Evolutionary conservation across 768 basidiomycete genomes (phyloP).

Genomic region (Mycena crocata): DNA sequence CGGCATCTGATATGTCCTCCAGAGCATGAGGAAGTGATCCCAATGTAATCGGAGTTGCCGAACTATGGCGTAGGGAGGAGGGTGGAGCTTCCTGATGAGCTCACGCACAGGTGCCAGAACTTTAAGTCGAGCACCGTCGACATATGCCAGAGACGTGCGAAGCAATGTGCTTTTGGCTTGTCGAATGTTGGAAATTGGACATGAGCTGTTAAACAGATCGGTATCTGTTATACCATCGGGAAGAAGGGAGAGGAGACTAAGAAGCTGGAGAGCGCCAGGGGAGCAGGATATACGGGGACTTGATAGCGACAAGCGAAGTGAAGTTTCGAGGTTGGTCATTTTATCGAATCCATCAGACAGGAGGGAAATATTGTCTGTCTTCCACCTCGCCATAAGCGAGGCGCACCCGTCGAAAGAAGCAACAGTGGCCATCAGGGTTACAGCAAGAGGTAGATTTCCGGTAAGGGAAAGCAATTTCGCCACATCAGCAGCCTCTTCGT

Average conservation of each 20-base stretch:
- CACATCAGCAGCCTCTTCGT: neutral
- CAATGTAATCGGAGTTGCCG: conserved; percentile 2
- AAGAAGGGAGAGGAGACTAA: conserved; percentile 7
- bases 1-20: conserved; percentile 5
- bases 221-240: conserved; percentile 3
- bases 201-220: neutral
- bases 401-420: neutral
- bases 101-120: conserved; percentile 9
- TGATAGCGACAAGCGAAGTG: conserved; percentile 12
- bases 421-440: conserved; percentile 6
- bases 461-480: conserved; percentile 1
- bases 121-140: neutral
- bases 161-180: conserved; percentile 1
- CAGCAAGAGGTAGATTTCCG: conserved; percentile 12
- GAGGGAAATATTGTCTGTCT: conserved; percentile 1
- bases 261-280: conserved; percentile 11
- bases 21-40: neutral
- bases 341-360: conserved; percentile 9
- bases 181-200: neutral
- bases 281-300: conserved; percentile 13
- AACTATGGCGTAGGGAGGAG: conserved; percentile 2
- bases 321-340: conserved; percentile 8
- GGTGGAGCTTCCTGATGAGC: neutral
- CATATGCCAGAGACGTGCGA: conserved; percentile 7
- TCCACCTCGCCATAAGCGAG: conserved; percentile 2